Evolutionary conservation across 768 basidiomycete genomes (phyloP), one percentile per base, ranked within the genome.

Genomic region (Auriculariales sp.): DNA sequence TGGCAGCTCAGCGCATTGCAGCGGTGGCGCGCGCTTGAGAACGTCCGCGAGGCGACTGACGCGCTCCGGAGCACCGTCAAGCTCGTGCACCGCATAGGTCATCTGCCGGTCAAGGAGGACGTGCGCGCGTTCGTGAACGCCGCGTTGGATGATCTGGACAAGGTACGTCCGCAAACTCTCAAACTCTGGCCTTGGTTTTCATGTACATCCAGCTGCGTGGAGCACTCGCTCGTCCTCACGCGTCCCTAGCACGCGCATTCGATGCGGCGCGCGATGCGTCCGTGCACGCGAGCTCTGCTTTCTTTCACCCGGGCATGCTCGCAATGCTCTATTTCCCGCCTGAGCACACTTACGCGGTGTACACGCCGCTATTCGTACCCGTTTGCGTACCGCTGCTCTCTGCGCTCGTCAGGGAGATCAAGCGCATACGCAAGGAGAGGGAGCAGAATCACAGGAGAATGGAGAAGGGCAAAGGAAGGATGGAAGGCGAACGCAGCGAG

Each of bases 321-420:
- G 92, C 90, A 12, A 66, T 97, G 60, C 71, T 99, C 19, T 99
- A 99, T 65, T 98, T 98, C 66, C 95, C 95, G 19, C 82, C 90
- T 17, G 95, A 98, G 61, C 95, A 98, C 69, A 97, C 87, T 61
- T 93, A 91, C 62, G 93, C 93, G 2, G 90, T 99, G 7, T 98
- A 98, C 62, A 83, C 89, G 0, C 94, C 95, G 0, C 65, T 99
- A 29, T 97, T 99, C 62, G 94, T 89, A 2, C 92, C 90, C 45
- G 75, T 91, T 5, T 71, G 86, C 2, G 82, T 93, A 27, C 92
- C 93, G 4, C 63, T 97, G 48, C 52, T 91, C 9, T 79, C 86
- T 2, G 79, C 86, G 1, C 70, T 83, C 10, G 54, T 88, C 22
- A 74, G 79, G 60, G 92, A 94, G 62, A 47, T 85, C n/a, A 59